Percentiles rank a stretch among this genome's conserved stretches.
Conservation (phyloP, 192 early-diverging fungal species). For the Podochytrium sp. region DNA sequence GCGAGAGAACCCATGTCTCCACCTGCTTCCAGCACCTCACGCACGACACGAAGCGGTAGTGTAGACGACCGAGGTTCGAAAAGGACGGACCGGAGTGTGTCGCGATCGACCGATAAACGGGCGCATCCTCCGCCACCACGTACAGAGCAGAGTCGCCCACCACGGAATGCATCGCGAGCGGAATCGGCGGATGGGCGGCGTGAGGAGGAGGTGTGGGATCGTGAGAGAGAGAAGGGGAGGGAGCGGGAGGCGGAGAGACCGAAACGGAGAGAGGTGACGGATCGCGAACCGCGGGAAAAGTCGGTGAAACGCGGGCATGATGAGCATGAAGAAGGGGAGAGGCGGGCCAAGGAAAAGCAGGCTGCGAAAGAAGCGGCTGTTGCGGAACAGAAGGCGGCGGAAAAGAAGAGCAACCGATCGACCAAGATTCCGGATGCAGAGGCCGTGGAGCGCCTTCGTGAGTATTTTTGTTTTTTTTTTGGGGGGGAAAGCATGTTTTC, state of each 20-base stretch:
- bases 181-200: not conserved
- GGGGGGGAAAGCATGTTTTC: not conserved
- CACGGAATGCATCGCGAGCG: not conserved
- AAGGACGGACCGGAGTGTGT: not conserved
- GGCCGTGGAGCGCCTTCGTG: slow-evolving; percentile 88
- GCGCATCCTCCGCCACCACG: not conserved
- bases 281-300: not conserved
- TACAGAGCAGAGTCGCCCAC: not conserved
- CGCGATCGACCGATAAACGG: not conserved
- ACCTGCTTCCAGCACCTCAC: too few species aligned
- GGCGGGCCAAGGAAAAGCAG: not conserved
- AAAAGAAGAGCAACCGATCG: slow-evolving; percentile 49
- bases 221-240: not conserved
- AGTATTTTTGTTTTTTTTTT: not conserved
- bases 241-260: not conserved
- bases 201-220: not conserved
- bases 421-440: slow-evolving; percentile 89
- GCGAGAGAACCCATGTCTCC: too few species aligned
- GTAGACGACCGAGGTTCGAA: not conserved
- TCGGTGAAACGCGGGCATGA: not conserved
- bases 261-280: not conserved
- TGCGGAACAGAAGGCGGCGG: not conserved
- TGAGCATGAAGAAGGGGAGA: not conserved
- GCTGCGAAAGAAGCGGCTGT: not conserved
- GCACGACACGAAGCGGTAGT: not conserved